phyloP scores from a whole-genome alignment of 306 rosid species.

The Luffa acutangula region DNA sequence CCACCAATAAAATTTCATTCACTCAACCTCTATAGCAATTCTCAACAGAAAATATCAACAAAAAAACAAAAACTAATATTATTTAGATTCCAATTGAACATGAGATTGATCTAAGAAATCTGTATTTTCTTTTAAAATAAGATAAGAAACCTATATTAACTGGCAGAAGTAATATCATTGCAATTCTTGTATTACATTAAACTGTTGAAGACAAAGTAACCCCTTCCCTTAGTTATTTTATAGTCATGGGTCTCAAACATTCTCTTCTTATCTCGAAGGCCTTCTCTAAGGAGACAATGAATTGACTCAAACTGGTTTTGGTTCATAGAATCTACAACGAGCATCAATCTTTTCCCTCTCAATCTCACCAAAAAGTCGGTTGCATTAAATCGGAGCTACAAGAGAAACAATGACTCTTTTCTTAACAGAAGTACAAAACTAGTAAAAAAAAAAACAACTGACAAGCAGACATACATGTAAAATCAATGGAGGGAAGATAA shows the following conservation, averaged over 20 bases:
- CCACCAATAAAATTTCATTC: too few relatives aligned
- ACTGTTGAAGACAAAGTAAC: slow-evolving; percentile 64
- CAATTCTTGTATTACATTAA: slow-evolving; percentile 38
- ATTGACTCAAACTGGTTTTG: slow-evolving; percentile 93
- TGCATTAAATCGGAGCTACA: slow-evolving; percentile 68
- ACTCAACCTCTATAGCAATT: too few relatives aligned
- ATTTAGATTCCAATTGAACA: too few relatives aligned
- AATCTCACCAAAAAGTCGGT: slow-evolving; percentile 73
- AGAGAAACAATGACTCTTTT: slow-evolving; percentile 8
- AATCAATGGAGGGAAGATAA: background rate
- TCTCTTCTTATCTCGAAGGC: slow-evolving; percentile 65
- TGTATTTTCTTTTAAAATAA: too few relatives aligned
- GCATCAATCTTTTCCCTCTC: slow-evolving; percentile 71
- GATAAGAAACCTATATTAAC: too few relatives aligned
- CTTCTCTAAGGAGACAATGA: slow-evolving; percentile 70
- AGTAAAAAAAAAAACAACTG: background rate
- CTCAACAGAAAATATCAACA: too few relatives aligned
- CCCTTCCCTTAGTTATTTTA: slow-evolving; percentile 87
- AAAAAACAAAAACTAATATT: too few relatives aligned
- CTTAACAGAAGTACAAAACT: background rate
- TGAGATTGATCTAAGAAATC: too few relatives aligned
- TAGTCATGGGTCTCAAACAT: slow-evolving; percentile 74
- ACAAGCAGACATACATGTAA: background rate
- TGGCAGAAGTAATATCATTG: background rate
- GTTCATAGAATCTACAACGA: slow-evolving; percentile 92